Base-by-base conservation (phyloP, 768 basidiomycete species). In the Saitozyma sp. region DNA sequence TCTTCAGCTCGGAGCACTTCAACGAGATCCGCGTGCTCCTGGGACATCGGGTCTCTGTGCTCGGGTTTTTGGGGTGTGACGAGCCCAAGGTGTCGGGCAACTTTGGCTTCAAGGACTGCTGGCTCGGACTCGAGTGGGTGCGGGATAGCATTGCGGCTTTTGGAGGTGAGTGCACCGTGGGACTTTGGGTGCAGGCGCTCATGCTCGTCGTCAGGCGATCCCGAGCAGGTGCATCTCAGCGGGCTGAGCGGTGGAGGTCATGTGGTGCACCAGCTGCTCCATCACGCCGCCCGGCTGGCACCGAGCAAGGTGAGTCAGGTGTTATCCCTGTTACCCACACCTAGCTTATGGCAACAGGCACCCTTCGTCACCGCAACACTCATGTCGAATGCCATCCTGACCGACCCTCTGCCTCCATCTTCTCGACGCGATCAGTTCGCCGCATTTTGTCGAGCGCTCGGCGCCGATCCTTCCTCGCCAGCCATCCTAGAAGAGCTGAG, bases 71-170 rank as follows among this genome's bases (percentile, higher is more conserved):
- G 19, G 89, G 88, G 0, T 84, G 83, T 65, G 86, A 88, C 50
- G 76, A 84, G 61, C 88, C 88, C 11, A 72, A 79, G 48, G 73
- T 91, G 51, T 81, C 81, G 14, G 89, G 90, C 3, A 91, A 91
- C 70, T 91, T 87, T 74, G 89, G 89, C 0, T 91, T 91, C 81
- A 90, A 90, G 77, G 89, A 91, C 70, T 88, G 89, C 69, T 90
- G 89, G 89, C 70, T 88, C 17, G 89, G 86, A 0, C 71, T 90
- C n/a, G 80, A 84, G 67, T 90, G 89, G 89, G 80, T 90, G 29
- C 84, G 81, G 51, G 84, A 84, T 16, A 88, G 90, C 67, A 89
- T 91, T 19, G 76, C 76, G 45, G 79, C 80, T 0, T 91, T 90
- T 65, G 90, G 89, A 76, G 89, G 89, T 85, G 71, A 11, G 53